Evolutionary conservation across 2,329 filamentous ascomycete genomes (phyloP).

Genomic region (Plenodomus tracheiphilus): DNA sequence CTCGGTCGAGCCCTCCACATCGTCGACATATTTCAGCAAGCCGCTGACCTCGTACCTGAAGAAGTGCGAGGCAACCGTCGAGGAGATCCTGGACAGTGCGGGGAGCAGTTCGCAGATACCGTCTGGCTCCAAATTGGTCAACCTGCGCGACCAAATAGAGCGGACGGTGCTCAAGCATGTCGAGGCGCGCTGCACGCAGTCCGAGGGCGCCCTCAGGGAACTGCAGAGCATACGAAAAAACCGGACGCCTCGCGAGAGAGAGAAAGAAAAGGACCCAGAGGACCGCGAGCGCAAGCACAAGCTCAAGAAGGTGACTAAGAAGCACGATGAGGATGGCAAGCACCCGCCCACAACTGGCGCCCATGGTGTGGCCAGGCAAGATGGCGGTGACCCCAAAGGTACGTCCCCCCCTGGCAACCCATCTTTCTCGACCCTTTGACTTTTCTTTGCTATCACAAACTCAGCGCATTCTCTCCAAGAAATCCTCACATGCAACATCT

Average conservation of each 20-base stretch:
- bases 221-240: slow-evolving; percentile 68
- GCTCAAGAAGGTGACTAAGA: slow-evolving; percentile 69
- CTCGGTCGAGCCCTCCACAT: slow-evolving; percentile 41
- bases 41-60: slow-evolving; percentile 57
- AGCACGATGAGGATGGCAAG: slow-evolving; percentile 71
- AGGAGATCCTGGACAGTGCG: slow-evolving; percentile 69
- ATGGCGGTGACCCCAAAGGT: slow-evolving; percentile 64
- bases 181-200: slow-evolving; percentile 62
- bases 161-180: slow-evolving; percentile 51
- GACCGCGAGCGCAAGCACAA: slow-evolving; percentile 50
- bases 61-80: slow-evolving; percentile 63
- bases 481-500: no score
- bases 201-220: slow-evolving; percentile 74
- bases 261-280: slow-evolving; percentile 54
- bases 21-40: slow-evolving; percentile 66
- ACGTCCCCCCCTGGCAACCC: slow-evolving; percentile 3
- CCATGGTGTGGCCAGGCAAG: slow-evolving; percentile 65
- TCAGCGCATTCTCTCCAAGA: no score
- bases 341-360: slow-evolving; percentile 64
- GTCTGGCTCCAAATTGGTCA: slow-evolving; percentile 66
- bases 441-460: background rate
- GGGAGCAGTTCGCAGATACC: slow-evolving; percentile 56
- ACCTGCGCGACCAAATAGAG: slow-evolving; percentile 68
- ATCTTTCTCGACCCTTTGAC: background rate
- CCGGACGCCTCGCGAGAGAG: slow-evolving; percentile 56